Evolutionary conservation across 2,329 filamentous ascomycete genomes (phyloP).

Genomic region (Waltergamsia citrina): DNA sequence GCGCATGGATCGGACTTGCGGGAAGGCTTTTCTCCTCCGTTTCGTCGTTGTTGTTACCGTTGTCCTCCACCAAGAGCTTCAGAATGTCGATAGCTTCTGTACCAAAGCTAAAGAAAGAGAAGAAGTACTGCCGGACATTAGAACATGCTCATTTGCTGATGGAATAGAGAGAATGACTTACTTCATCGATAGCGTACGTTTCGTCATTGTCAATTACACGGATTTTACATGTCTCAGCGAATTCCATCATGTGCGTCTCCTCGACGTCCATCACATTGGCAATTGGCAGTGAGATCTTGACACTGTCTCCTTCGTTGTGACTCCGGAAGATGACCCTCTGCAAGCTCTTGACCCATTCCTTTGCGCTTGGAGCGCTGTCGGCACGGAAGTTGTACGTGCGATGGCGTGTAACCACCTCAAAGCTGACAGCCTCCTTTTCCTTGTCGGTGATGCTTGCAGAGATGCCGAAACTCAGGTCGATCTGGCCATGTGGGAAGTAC

Average conservation of each 20-base stretch:
- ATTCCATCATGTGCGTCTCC: conserved; percentile 80
- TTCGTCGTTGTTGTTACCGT: neutral
- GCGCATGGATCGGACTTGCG: conserved; percentile 1
- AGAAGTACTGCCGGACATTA: conserved; percentile 63
- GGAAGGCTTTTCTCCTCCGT: conserved; percentile 9
- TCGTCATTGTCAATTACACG: conserved; percentile 89
- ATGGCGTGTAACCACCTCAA: conserved; percentile 73
- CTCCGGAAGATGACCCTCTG: conserved; percentile 93
- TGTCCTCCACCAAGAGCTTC: conserved; percentile 59
- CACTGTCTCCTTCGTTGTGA: conserved; percentile 92
- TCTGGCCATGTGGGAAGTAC: conserved; percentile 86
- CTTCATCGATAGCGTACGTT: conserved; percentile 91
- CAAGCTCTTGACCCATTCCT: conserved; percentile 91
- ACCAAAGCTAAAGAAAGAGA: conserved; percentile 85
- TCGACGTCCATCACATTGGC: conserved; percentile 88
- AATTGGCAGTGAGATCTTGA: conserved; percentile 89
- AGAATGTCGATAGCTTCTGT: conserved; percentile 76
- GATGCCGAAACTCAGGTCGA: conserved; percentile 86
- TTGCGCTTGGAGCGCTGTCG: conserved; percentile 78
- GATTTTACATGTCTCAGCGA: conserved; percentile 89
- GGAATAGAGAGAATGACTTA: conserved; percentile 24
- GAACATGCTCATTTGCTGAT: neutral
- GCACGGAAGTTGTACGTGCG: conserved; percentile 81
- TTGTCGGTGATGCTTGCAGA: conserved; percentile 72
- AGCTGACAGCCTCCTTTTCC: conserved; percentile 67